Evolutionary conservation across 2,329 filamentous ascomycete species (phyloP).

Genomic region (Xylariaceae sp.): DNA sequence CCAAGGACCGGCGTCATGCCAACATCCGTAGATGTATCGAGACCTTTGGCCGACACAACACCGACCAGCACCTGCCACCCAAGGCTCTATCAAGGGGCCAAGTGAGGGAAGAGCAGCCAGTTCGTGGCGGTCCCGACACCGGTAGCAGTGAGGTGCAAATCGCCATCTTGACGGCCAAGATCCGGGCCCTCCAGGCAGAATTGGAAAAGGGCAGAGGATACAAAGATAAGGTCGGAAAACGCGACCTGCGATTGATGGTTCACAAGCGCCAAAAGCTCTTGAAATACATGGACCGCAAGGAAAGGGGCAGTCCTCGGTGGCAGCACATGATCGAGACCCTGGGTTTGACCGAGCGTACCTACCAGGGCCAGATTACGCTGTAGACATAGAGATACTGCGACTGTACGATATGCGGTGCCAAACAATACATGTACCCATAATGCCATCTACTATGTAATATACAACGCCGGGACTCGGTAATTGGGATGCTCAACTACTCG

Average conservation of each 20-base stretch:
- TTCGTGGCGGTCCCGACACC: slow-evolving; percentile 81
- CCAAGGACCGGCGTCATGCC: slow-evolving; percentile 70
- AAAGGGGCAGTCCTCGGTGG: slow-evolving; percentile 88
- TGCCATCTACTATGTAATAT: slow-evolving; percentile 38
- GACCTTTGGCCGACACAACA: slow-evolving; percentile 85
- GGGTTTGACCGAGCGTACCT: slow-evolving; percentile 81
- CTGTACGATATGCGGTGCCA: slow-evolving; percentile 22
- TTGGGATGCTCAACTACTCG: slow-evolving; percentile 4
- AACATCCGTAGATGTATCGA: slow-evolving; percentile 83
- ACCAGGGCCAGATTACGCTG: slow-evolving; percentile 81
- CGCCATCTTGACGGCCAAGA: slow-evolving; percentile 91
- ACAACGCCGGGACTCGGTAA: slow-evolving; percentile 20
- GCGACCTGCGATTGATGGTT: slow-evolving; percentile 77
- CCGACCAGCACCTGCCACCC: slow-evolving; percentile 63
- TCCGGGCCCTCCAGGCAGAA: slow-evolving; percentile 70
- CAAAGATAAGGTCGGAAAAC: slow-evolving; percentile 91
- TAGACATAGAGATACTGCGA: slow-evolving; percentile 37
- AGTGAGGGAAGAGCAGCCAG: slow-evolving; percentile 37
- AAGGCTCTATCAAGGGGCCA: slow-evolving; percentile 48
- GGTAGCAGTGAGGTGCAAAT: slow-evolving; percentile 97
- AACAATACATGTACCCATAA: slow-evolving; percentile 29
- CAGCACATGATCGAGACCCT: slow-evolving; percentile 77
- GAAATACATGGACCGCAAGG: slow-evolving; percentile 80
- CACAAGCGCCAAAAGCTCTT: slow-evolving; percentile 87
- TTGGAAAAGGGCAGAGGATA: slow-evolving; percentile 62